Conservation (phyloP, 2,329 filamentous ascomycete species). For the Cladosporium velox region DNA sequence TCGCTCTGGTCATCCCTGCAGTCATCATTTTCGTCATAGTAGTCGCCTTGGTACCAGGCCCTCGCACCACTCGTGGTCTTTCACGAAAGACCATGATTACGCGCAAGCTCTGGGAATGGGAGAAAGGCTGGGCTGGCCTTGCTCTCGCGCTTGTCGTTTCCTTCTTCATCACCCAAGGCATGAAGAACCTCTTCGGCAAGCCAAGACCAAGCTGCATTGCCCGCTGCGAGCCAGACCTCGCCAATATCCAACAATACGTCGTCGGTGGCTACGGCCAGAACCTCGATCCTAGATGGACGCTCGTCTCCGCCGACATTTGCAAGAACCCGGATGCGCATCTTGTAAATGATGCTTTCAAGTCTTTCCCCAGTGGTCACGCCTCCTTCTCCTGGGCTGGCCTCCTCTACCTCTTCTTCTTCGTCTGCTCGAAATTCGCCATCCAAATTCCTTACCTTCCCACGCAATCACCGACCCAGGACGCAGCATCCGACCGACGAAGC, state of each 20-base stretch:
- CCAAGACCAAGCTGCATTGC: constrained; percentile 65
- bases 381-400: constrained; percentile 76
- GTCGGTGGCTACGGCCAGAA: constrained; percentile 62
- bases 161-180: constrained; percentile 79
- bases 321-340: constrained; percentile 59
- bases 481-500: constrained; percentile 11
- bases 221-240: constrained; percentile 75
- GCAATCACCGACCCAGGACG: constrained; percentile 38
- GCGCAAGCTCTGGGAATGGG: constrained; percentile 87
- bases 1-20: constrained; percentile 64
- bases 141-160: constrained; percentile 69
- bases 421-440: constrained; percentile 79
- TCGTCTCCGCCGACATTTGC: constrained; percentile 80
- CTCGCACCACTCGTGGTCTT: constrained; percentile 53
- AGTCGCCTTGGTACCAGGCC: constrained; percentile 70
- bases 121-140: constrained; percentile 79
- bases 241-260: constrained; percentile 58
- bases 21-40: constrained; percentile 68
- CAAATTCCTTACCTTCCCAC: constrained; percentile 68
- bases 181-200: constrained; percentile 74
- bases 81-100: constrained; percentile 64
- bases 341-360: constrained; percentile 81
- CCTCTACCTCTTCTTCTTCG: constrained; percentile 82
- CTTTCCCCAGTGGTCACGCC: constrained; percentile 77
- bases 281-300: constrained; percentile 59